Evolutionary conservation across 257 asterid genomes (phyloP).

Genomic region (Vinca minor): DNA sequence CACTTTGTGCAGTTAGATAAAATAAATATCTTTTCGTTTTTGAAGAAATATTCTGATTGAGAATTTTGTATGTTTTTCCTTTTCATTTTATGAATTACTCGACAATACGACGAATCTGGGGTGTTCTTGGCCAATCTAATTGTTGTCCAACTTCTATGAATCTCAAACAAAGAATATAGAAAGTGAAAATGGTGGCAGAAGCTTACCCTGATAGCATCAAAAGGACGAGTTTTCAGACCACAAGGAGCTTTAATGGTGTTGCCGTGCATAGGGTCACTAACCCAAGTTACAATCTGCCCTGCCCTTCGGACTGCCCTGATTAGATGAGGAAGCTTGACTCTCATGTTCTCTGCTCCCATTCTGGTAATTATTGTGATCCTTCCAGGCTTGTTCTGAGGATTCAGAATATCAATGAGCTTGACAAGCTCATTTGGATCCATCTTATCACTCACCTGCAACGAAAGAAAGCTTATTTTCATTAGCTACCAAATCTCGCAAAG

Average conservation of each 20-base stretch:
- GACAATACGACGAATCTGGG: not conserved
- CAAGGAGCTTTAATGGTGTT: slow-evolving; percentile 91
- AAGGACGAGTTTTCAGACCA: slow-evolving; percentile 76
- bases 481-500: slow-evolving; percentile 10
- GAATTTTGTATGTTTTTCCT: not conserved
- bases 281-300: slow-evolving; percentile 82
- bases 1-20: not conserved
- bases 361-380: slow-evolving; percentile 72
- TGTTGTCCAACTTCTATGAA: not conserved
- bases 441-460: slow-evolving; percentile 63
- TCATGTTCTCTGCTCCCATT: slow-evolving; percentile 92
- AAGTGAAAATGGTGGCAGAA: slow-evolving; percentile 4
- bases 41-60: not conserved
- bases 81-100: not conserved
- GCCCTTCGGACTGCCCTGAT: slow-evolving; percentile 79
- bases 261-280: slow-evolving; percentile 87
- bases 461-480: not conserved
- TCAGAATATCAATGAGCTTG: slow-evolving; percentile 66
- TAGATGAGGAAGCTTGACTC: slow-evolving; percentile 75
- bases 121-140: not conserved
- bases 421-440: slow-evolving; percentile 68
- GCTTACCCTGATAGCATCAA: slow-evolving; percentile 75
- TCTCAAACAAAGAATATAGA: not conserved
- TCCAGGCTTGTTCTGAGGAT: slow-evolving; percentile 66
- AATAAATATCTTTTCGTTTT: not conserved